Evolutionary conservation across 2,329 filamentous ascomycete genomes (phyloP).

Genomic region (Aureobasidium sp.): DNA sequence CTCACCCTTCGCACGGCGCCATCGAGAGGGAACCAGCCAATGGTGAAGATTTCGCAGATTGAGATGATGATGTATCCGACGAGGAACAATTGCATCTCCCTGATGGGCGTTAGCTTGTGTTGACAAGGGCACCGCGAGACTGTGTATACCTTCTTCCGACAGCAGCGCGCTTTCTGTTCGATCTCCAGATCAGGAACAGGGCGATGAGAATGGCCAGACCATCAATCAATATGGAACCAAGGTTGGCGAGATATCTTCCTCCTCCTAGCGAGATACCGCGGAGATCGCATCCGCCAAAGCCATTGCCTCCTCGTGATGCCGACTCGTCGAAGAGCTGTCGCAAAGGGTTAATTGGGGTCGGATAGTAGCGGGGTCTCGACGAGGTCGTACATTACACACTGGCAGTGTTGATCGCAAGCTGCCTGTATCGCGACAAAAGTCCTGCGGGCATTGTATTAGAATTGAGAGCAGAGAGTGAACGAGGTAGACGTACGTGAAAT

Average conservation of each 20-base stretch:
- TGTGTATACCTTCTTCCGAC: conserved; percentile 74
- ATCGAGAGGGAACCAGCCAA: conserved; percentile 78
- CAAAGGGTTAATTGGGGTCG: conserved; percentile 24
- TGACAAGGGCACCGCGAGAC: not conserved
- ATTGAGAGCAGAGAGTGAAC: not conserved
- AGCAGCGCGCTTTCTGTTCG: conserved; percentile 84
- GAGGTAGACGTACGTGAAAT: conserved; percentile 23
- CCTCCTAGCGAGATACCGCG: conserved; percentile 65
- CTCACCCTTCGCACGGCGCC: conserved; percentile 64
- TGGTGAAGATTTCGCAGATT: conserved; percentile 94
- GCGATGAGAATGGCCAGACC: conserved; percentile 67
- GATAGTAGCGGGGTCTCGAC: not conserved
- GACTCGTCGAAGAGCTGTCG: conserved; percentile 56
- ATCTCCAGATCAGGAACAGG: conserved; percentile 64
- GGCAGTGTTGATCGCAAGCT: conserved; percentile 29
- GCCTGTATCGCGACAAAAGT: conserved; percentile 46
- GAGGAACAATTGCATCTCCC: conserved; percentile 96
- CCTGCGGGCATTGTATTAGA: conserved; percentile 32
- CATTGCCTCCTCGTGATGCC: conserved; percentile 54
- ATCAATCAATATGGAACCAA: conserved; percentile 83
- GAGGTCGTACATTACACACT: conserved; percentile 42
- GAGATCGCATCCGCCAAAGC: conserved; percentile 65
- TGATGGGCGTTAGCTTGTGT: conserved; percentile 31
- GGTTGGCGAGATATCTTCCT: conserved; percentile 65
- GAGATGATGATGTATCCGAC: conserved; percentile 77